Base-by-base conservation (phyloP, 2,329 filamentous ascomycete genomes). In the Macrophomina tecta region DNA sequence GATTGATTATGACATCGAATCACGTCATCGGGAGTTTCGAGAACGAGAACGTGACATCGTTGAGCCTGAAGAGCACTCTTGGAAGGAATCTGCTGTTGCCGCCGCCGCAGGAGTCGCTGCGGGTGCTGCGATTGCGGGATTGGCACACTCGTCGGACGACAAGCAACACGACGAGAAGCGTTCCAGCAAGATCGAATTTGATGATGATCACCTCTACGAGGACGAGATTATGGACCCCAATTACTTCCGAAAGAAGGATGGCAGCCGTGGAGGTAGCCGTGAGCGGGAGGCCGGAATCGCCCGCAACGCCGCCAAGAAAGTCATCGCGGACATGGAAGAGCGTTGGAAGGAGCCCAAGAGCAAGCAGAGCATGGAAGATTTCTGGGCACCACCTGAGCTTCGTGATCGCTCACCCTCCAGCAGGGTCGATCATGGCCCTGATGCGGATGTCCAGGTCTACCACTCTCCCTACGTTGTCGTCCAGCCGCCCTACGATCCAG, bases 331-430 rank as follows among this genome's bases (percentile, higher is more conserved):
- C 30, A 76, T 78, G 69, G 77, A 82, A 65, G 73, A 79, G 12
- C 75, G 77, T 45, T 83, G 82, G 70, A 78, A 73, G 34, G 72
- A 76, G 9, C 74, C 74, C 45, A 73, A 9, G 73, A 77, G 9
- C 78, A 77, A 7, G 80, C 81, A 70, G 28, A 49, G 36, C 49
- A 56, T 63, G 65, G 82, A 80, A 1, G 81, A 82, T 3, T 83
- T 84, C 74, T 85, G 83, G 65, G 78, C 79, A 11, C 82, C 82
- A 1, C 76, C 76, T 52, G 81, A 83, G 56, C 77, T 83, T 7
- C 69, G 75, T 16, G 74, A 82, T 46, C 72, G 78, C 34, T 72
- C 77, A 34, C 73, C 71, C 11, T 40, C 64, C 11, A 52, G 46
- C 46, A 45, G 32, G 30, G n/a, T 51, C 5, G 38, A 61, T 42